These are phyloP conservation scores for Oryza glaberrima DNA, from an alignment of 176 grass and related monocot species.

Conservation along the genomic window DNA sequence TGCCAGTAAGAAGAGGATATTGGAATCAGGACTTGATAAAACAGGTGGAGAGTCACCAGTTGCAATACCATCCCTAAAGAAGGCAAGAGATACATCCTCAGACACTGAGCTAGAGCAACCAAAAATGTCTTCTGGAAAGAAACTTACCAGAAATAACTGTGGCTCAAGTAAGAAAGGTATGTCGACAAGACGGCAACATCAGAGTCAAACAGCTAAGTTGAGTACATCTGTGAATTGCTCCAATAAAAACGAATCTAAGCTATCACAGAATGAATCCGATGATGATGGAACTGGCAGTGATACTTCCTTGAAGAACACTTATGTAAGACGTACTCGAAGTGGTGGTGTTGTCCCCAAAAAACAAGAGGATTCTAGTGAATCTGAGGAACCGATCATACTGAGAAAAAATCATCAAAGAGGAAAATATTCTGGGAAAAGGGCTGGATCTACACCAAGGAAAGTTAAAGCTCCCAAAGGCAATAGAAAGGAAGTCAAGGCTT, in stretches of 20 bases:
- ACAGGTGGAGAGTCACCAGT: constrained; percentile 39
- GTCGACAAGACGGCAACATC: constrained; percentile 13
- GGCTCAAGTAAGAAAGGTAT: constrained; percentile 42
- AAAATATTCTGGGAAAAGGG: constrained; percentile 27
- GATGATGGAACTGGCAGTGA: constrained; percentile 34
- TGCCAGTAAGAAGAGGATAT: constrained; percentile 51
- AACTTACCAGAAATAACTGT: constrained; percentile 28
- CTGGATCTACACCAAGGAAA: constrained; percentile 40
- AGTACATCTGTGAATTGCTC: constrained; percentile 24
- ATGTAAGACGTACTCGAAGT: constrained; percentile 27
- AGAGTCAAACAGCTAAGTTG: constrained; percentile 28
- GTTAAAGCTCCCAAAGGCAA: constrained; percentile 23
- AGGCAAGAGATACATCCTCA: constrained; percentile 40
- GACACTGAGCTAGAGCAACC: constrained; percentile 34
- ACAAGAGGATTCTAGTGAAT: constrained; percentile 51
- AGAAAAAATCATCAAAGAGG: constrained; percentile 35
- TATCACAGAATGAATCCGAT: constrained; percentile 34
- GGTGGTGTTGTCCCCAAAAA: constrained; percentile 30
- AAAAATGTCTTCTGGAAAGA: constrained; percentile 40
- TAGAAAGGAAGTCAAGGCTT: not conserved
- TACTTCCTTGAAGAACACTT: constrained; percentile 45
- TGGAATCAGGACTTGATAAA: constrained; percentile 44
- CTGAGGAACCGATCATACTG: constrained; percentile 34
- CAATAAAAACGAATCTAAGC: constrained; percentile 30
- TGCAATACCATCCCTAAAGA: constrained; percentile 42